These are phyloP conservation scores for Harrya chromipes DNA, from an alignment of 768 basidiomycete species.

Conservation along the genomic window DNA sequence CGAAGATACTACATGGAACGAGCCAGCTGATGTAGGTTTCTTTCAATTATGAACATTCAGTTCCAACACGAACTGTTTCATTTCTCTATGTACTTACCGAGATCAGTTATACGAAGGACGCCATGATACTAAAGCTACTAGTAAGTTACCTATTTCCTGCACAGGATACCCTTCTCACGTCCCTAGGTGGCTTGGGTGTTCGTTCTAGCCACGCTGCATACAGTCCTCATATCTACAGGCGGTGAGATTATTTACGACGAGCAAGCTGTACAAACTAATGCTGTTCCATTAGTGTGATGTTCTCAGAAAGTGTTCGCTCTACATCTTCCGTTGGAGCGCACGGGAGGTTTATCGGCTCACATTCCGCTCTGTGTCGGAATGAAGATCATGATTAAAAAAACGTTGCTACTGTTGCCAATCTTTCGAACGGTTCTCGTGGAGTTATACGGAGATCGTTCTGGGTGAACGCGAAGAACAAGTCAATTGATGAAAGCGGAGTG, in stretches of 20 bases:
- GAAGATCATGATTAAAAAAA: no score
- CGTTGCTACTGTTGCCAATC: no score
- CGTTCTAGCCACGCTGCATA: slow-evolving; percentile 15
- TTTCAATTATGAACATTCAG: slow-evolving; percentile 26
- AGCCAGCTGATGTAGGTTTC: slow-evolving; percentile 16
- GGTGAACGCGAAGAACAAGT: no score
- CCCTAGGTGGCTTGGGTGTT: slow-evolving; percentile 23
- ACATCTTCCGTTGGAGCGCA: no score
- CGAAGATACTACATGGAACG: no score
- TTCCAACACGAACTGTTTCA: not conserved
- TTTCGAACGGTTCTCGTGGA: no score
- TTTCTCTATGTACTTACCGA: not conserved
- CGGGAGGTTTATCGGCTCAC: no score
- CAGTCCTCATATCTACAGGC: slow-evolving; percentile 16
- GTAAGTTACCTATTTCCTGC: slow-evolving; percentile 2
- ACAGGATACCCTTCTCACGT: not conserved
- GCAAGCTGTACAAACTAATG: not conserved
- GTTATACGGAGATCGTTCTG: no score
- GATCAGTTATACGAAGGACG: slow-evolving; percentile 17
- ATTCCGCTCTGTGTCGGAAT: no score
- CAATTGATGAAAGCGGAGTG: no score
- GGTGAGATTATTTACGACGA: slow-evolving; percentile 9
- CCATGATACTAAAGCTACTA: slow-evolving; percentile 11
- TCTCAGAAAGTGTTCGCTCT: no score
- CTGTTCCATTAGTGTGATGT: slow-evolving; percentile 15